Evolutionary conservation across 2,329 filamentous ascomycete species (phyloP).

Genomic region (Scedosporium boydii): DNA sequence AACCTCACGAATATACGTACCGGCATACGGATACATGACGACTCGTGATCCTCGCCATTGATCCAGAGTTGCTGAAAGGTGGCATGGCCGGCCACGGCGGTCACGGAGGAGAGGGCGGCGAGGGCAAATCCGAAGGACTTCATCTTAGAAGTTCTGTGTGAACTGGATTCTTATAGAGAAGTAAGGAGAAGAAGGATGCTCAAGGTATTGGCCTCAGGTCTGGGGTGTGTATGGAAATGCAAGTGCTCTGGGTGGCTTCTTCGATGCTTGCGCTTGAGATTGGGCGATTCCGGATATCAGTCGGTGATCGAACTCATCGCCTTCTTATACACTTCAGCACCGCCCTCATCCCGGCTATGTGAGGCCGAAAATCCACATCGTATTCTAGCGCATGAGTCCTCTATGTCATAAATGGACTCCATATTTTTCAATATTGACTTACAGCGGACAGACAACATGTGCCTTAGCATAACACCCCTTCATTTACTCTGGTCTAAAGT

Average conservation of each 20-base stretch:
- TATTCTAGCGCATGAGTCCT: not conserved
- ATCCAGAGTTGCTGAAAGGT: conserved; percentile 41
- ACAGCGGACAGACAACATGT: not conserved
- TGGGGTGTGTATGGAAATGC: not conserved
- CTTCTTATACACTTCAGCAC: not conserved
- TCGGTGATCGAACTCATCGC: not conserved
- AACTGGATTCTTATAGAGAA: not conserved
- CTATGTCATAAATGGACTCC: not conserved
- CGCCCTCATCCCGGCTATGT: not conserved
- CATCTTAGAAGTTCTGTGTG: not conserved
- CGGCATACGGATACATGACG: conserved; percentile 1
- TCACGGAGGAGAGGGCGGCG: not conserved
- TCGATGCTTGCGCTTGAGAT: not conserved
- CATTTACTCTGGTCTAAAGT: not conserved
- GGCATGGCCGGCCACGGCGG: conserved; percentile 32
- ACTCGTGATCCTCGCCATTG: conserved; percentile 24
- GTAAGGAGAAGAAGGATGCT: not conserved
- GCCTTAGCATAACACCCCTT: not conserved
- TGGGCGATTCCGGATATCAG: too few relatives aligned
- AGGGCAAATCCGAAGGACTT: conserved; percentile 2
- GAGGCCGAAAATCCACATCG: not conserved
- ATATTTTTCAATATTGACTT: not conserved
- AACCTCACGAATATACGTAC: conserved; percentile 10
- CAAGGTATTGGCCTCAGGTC: not conserved
- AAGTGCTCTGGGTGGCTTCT: not conserved